Percentiles rank a stretch among this genome's conserved stretches.
These are phyloP conservation scores for Globisporangium spiculum DNA, from an alignment of 352 stramenopile genomes.

Conservation along the genomic window DNA sequence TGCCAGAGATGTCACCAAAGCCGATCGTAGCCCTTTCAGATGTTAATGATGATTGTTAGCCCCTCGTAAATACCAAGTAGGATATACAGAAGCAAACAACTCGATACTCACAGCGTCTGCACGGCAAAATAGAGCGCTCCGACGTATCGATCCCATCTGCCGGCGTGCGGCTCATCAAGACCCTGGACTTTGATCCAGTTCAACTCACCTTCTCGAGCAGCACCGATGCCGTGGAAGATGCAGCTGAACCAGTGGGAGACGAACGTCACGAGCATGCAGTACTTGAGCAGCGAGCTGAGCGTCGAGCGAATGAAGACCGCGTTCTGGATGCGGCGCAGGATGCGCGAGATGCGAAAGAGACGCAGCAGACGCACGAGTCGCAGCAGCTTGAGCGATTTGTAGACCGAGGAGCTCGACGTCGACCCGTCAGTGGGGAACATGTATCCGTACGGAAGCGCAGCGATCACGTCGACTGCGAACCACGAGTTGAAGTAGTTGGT, in stretches of 20 bases:
- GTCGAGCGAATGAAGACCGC: conserved; percentile 69
- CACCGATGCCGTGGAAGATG: conserved; percentile 19
- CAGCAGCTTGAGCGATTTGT: conserved; percentile 50
- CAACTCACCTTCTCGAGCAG: conserved; percentile 20
- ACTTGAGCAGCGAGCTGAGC: conserved; percentile 77
- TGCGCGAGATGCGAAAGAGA: conserved; percentile 69
- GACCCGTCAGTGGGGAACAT: conserved; percentile 11
- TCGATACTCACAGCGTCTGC: conserved; percentile 23
- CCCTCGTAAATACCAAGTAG: background rate
- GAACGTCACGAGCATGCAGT: conserved; percentile 74
- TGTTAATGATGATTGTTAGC: background rate
- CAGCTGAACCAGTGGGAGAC: conserved; percentile 78
- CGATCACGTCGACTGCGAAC: conserved; percentile 48
- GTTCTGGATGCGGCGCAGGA: conserved; percentile 43
- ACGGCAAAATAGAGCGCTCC: conserved; percentile 30
- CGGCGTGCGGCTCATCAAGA: conserved; percentile 3
- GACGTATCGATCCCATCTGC: conserved; percentile 30
- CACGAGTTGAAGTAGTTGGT: conserved; percentile 41
- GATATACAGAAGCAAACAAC: background rate
- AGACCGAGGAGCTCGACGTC: conserved; percentile 29
- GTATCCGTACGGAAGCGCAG: conserved; percentile 47
- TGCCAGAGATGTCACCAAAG: conserved; percentile 59
- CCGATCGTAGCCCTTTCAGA: conserved; percentile 69
- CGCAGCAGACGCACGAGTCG: conserved; percentile 21
- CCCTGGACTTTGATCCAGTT: background rate